Conservation (phyloP, 768 basidiomycete species). For the Mycena leptocephala region DNA sequence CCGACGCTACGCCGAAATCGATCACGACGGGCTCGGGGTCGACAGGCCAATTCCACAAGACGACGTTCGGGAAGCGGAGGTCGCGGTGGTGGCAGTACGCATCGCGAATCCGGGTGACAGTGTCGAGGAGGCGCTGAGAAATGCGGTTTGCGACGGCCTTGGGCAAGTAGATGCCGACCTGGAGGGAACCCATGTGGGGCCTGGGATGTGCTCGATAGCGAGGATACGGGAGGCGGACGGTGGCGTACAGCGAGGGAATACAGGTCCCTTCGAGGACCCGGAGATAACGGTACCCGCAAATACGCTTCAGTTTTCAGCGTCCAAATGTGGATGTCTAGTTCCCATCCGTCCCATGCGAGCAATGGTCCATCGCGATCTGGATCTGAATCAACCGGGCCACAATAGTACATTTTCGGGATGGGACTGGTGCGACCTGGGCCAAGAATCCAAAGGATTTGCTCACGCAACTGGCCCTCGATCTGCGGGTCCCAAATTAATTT, state of each 20-base stretch:
- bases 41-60: not conserved
- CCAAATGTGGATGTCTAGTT: not conserved
- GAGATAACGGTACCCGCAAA: not conserved
- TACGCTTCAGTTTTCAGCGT: not conserved
- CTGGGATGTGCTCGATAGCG: slow-evolving; percentile 1
- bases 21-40: not conserved
- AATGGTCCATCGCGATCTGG: not conserved
- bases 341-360: not conserved
- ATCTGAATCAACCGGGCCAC: too few species aligned
- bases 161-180: not conserved
- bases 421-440: not conserved
- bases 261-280: not conserved
- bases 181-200: not conserved
- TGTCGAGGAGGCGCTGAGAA: not conserved
- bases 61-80: not conserved
- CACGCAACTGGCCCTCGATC: not conserved
- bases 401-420: not conserved
- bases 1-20: not conserved
- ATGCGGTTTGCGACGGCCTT: not conserved
- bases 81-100: not conserved
- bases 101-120: not conserved
- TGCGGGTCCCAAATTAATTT: not conserved
- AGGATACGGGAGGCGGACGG: slow-evolving; percentile 5
- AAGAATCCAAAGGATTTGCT: not conserved
- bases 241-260: not conserved